phyloP scores from a whole-genome alignment of 495 filamentous ascomycete genomes.

The Hyaloscypha hepaticicola region DNA sequence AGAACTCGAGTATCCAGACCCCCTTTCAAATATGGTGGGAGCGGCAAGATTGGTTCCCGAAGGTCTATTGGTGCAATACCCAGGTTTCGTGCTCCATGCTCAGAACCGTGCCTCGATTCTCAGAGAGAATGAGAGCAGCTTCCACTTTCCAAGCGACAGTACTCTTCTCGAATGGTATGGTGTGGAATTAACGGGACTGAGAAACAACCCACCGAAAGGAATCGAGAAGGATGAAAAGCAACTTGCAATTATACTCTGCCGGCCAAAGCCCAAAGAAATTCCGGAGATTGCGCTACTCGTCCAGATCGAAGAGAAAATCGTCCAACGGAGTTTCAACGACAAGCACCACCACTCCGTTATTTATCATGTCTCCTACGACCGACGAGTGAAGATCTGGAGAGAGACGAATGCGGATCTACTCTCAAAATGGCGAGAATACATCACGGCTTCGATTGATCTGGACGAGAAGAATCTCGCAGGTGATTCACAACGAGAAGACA shows the following conservation, averaged over 20 bases:
- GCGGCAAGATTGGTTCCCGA: neutral
- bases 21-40: neutral
- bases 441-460: neutral
- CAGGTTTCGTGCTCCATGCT: constrained; percentile 14
- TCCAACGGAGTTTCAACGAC: neutral
- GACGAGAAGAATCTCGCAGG: neutral
- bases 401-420: neutral
- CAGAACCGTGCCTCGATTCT: neutral
- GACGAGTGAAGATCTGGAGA: neutral
- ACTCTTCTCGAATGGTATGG: constrained; percentile 7
- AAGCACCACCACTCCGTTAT: neutral
- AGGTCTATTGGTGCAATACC: constrained; percentile 11
- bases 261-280: neutral
- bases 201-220: neutral
- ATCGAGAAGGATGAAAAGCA: neutral
- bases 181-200: neutral
- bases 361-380: neutral
- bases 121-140: neutral
- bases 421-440: neutral
- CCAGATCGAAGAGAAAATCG: neutral
- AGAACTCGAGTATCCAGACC: constrained; percentile 15
- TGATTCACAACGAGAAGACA: neutral
- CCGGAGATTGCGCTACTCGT: neutral
- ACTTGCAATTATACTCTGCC: constrained; percentile 6
- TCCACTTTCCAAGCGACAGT: constrained; percentile 5